Evolutionary conservation across 139 green algal species (phyloP), one percentile per base, ranked within the genome.

Genomic region (Zygnema circumcarinatum): DNA sequence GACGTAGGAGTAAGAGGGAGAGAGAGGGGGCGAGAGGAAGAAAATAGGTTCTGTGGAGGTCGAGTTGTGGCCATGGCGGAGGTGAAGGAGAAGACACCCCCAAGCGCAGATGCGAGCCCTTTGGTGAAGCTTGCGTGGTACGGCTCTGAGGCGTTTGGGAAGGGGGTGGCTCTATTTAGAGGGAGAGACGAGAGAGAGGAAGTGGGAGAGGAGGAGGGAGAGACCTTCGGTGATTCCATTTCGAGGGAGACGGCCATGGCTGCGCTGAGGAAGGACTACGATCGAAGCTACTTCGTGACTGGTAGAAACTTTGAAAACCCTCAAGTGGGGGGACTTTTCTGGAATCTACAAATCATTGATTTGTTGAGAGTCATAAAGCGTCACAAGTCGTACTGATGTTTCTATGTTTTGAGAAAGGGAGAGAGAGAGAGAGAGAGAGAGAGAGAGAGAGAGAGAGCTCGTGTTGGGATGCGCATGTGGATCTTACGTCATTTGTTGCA

Each of bases 81-180:
- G 7, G 7, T 16, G 47, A 62, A 62, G 16, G 35, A 78, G 36
- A 78, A 78, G 16, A 78, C 69, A 16, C 69, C 69, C 16, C 85
- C 85, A 0, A 90, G 67, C 22, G 85, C 78, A 7, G 85, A 90
- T 1, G 52, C 85, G 0, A n/a, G 38, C 1, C 85, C 79, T 2
- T n/a, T 88, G 42, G 79, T 96, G 20, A 96, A 96, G 67, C 90
- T 93, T 7, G 95, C 94, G 11, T 98, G 95, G 95, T 93, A 94
- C 32, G 94, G 80, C 1, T 95, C 95, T 1, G 95, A 98, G 81
- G 52, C 90, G 1, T 94, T 97, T 83, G 95, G 95, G 41, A 95
- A 97, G 41, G 35, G 93, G 0, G 83, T 96, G 3, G 94, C 93
- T 38, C 80, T 89, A 22, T 38, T 90, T 25, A 76, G 42, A n/a